phyloP scores from a whole-genome alignment of 2,329 filamentous ascomycete species.

The Ceratocystis alfenasii region DNA sequence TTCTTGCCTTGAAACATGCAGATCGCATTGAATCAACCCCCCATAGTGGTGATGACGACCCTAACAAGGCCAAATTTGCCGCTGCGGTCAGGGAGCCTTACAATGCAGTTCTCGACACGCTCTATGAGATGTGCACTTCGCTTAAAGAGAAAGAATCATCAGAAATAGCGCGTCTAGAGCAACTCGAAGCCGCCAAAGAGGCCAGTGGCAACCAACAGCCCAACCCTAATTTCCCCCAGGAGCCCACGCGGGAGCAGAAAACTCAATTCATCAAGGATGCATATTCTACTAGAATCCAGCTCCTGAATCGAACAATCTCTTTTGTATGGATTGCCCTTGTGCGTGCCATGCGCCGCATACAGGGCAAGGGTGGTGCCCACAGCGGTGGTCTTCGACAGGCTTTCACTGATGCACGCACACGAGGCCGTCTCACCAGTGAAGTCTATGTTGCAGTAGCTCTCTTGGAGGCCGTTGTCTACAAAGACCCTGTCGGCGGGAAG shows the following conservation, averaged over 20 bases:
- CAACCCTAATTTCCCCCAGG: constrained; percentile 13
- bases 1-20: constrained; percentile 79
- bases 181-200: constrained; percentile 33
- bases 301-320: constrained; percentile 74
- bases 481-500: constrained; percentile 80
- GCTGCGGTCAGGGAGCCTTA: constrained; percentile 71
- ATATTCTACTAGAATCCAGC: constrained; percentile 58
- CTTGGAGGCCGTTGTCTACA: constrained; percentile 92
- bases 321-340: constrained; percentile 93
- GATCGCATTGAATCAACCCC: constrained; percentile 75
- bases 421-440: constrained; percentile 81
- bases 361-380: constrained; percentile 59
- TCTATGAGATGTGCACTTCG: constrained; percentile 78
- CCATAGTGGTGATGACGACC: constrained; percentile 63
- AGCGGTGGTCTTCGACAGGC: constrained; percentile 75
- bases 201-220: constrained; percentile 31
- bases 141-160: constrained; percentile 50
- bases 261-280: constrained; percentile 51
- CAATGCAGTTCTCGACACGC: constrained; percentile 66
- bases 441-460: constrained; percentile 88
- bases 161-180: constrained; percentile 46
- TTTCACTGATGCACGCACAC: constrained; percentile 77
- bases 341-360: constrained; percentile 83
- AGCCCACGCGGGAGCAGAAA: constrained; percentile 45
- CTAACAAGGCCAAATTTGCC: constrained; percentile 62